Evolutionary conservation across 2,329 filamentous ascomycete species (phyloP), one percentile per base, ranked within the genome.

Genomic region (Claviceps purpurea): DNA sequence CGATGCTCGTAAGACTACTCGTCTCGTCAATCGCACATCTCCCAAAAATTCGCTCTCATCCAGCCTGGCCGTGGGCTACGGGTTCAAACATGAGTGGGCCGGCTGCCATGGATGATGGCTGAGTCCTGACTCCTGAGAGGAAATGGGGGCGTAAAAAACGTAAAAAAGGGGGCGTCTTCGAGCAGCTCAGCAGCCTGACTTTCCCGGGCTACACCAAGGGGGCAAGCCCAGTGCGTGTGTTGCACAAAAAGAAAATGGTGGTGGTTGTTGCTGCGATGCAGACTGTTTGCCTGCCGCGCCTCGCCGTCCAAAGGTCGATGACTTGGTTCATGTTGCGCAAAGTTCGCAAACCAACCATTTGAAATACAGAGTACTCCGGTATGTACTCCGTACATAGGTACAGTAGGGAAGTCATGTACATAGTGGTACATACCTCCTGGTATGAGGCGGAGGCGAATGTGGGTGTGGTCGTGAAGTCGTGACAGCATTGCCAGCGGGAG

Each of bases 401-500:
- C 22, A 1, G 22, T 22, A 22, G 22, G 22, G 1, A 22, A 1
- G 22, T 22, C 4, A 22, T 22, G 24, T 24, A 24, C 24, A 24
- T 24, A 5, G 24, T 24, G 5, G 6, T 24, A 24, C 24, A 5
- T 26, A 26, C 24, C 24, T 26, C 24, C 6, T 1, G 24, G 6
- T 26, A 26, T 26, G 24, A 26, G 24, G 24, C 30, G 30, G 10
- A 30, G 8, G 30, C 8, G 30, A 30, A 30, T 30, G 10, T 34
- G 30, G 8, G 8, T 30, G 26, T 30, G 8, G 8, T 8, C 26
- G 22, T 22, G 22, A 22, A 22, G 10, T 34, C 10, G 0, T 26
- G 24, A 34, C 30, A 42, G 44, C 47, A 26, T 47, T 26, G 50
- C 47, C 40, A 47, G 41, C 52, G 50, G 52, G 54, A 54, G 47